Evolutionary conservation across 768 basidiomycete genomes (phyloP).

Genomic region (Trametes punicea): DNA sequence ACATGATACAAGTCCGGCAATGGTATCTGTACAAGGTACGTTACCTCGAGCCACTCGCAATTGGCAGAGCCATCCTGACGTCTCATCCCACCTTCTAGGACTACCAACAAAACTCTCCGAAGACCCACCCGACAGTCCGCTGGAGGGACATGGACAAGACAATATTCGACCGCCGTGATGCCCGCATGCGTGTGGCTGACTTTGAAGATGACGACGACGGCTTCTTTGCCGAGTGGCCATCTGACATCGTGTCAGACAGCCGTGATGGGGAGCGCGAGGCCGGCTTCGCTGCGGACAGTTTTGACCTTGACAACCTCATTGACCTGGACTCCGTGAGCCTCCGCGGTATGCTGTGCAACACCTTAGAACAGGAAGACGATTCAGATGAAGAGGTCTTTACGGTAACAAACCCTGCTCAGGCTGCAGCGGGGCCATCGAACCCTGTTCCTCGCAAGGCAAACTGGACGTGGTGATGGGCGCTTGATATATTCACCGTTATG

Average conservation of each 20-base stretch:
- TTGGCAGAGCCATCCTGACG: background rate
- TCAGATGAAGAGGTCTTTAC: background rate
- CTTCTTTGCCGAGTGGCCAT: slow-evolving; percentile 2
- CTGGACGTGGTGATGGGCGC: background rate
- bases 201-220: background rate
- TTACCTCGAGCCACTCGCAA: background rate
- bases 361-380: background rate
- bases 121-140: slow-evolving; percentile 1
- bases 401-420: background rate
- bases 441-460: background rate
- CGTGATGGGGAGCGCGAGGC: background rate
- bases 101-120: background rate
- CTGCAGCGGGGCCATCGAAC: background rate
- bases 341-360: background rate
- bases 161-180: background rate
- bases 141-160: background rate
- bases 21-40: slow-evolving; percentile 3
- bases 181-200: background rate
- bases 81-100: background rate
- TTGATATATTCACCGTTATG: background rate
- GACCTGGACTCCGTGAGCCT: background rate
- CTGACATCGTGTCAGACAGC: background rate
- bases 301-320: background rate
- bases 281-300: background rate
- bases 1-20: slow-evolving; percentile 8